These are phyloP conservation scores for Phytophthora parvispora DNA, from an alignment of 352 stramenopile genomes.

Conservation along the genomic window DNA sequence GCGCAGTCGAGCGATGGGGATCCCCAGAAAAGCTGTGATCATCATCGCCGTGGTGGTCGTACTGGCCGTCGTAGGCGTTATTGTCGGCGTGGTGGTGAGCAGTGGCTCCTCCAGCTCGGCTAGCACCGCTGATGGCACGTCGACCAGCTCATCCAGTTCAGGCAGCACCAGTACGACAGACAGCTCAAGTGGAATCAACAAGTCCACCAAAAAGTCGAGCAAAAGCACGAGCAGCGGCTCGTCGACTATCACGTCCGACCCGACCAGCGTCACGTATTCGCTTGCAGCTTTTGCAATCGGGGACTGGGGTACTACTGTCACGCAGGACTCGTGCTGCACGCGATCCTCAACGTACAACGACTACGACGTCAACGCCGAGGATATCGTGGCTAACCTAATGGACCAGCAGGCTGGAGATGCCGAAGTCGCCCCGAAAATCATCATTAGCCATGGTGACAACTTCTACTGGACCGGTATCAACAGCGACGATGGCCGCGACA, in stretches of 20 bases:
- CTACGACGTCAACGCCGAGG: slow-evolving; percentile 68
- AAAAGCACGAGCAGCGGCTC: slow-evolving; percentile 27
- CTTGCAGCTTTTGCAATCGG: slow-evolving; percentile 75
- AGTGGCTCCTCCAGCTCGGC: slow-evolving; percentile 26
- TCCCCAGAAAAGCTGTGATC: slow-evolving; percentile 33
- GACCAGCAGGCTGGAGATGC: slow-evolving; percentile 50
- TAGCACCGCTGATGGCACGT: slow-evolving; percentile 24
- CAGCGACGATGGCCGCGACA: slow-evolving; percentile 43
- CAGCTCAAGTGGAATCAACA: slow-evolving; percentile 18
- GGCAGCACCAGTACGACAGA: slow-evolving; percentile 7
- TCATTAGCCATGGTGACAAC: slow-evolving; percentile 72
- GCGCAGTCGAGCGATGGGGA: slow-evolving; percentile 10
- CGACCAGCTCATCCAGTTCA: slow-evolving; percentile 20
- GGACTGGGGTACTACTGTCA: slow-evolving; percentile 75
- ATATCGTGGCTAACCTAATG: slow-evolving; percentile 67
- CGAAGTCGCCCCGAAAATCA: slow-evolving; percentile 56
- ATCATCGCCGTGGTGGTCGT: slow-evolving; percentile 52
- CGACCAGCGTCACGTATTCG: slow-evolving; percentile 44
- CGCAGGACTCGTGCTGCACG: slow-evolving; percentile 75
- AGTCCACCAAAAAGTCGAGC: slow-evolving; percentile 19
- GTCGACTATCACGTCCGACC: slow-evolving; percentile 36
- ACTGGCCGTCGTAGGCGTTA: slow-evolving; percentile 48
- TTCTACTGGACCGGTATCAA: slow-evolving; percentile 77
- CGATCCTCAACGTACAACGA: slow-evolving; percentile 60
- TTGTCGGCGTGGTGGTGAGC: slow-evolving; percentile 44